Percentiles rank a stretch among this genome's conserved stretches.
phyloP scores from a whole-genome alignment of 2,329 filamentous ascomycete species.

The Botrytis sinoallii region DNA sequence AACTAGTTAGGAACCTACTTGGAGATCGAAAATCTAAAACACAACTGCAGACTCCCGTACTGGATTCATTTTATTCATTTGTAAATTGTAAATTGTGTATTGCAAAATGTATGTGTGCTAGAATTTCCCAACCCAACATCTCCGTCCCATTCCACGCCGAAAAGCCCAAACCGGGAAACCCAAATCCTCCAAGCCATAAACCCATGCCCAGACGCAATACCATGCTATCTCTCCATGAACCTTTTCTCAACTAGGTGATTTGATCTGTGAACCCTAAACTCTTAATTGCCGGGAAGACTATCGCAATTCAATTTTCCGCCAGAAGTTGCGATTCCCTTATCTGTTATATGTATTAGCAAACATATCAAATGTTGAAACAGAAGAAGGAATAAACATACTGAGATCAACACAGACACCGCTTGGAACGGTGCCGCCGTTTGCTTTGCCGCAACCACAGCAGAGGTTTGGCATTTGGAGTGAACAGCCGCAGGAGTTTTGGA shows the following conservation, averaged over 20 bases:
- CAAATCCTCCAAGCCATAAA: background rate
- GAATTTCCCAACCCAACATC: background rate
- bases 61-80: background rate
- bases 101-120: background rate
- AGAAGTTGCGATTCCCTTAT: constrained; percentile 1
- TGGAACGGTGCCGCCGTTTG: background rate
- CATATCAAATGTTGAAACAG: background rate
- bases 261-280: background rate
- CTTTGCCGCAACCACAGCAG: background rate
- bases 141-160: background rate
- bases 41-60: background rate
- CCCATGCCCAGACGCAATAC: background rate
- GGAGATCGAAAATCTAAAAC: background rate
- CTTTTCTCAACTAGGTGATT: background rate
- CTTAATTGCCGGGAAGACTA: background rate
- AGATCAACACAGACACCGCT: constrained; percentile 11
- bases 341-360: background rate
- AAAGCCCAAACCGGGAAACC: background rate
- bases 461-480: constrained; percentile 4
- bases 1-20: background rate
- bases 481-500: constrained; percentile 15
- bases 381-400: background rate
- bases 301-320: constrained; percentile 14
- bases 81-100: background rate
- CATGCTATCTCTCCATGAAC: background rate